A percentile compares a stretch with the other conserved stretches of the same genome.
Conservation (phyloP, 345 rosid species). For the Syzygium aqueum region DNA sequence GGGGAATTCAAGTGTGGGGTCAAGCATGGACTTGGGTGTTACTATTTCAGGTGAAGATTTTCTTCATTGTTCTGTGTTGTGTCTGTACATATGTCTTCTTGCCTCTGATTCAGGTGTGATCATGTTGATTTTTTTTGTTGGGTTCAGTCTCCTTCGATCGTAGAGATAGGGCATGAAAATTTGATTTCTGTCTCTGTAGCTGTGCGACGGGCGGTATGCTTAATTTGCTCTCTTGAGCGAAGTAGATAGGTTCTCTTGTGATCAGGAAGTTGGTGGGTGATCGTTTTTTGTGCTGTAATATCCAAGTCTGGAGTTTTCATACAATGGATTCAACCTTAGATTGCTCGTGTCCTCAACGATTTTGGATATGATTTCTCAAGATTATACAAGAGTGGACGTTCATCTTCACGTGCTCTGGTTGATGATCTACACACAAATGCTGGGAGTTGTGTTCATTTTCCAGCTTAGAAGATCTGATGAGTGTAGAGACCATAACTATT, state of each 20-base stretch:
- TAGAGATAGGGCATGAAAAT: neutral
- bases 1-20: constrained; percentile 86
- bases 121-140: neutral
- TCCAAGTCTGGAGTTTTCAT: neutral
- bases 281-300: neutral
- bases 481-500: neutral
- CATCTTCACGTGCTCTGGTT: neutral
- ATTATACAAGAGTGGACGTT: neutral
- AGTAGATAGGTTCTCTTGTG: neutral
- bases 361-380: neutral
- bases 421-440: neutral
- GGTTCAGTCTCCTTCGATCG: neutral
- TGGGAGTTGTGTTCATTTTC: neutral
- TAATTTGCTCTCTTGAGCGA: neutral
- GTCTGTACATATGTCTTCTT: neutral
- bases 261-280: neutral
- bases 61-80: neutral
- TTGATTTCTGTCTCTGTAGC: neutral
- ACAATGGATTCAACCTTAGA: neutral
- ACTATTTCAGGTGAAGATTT: constrained; percentile 67
- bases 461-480: neutral
- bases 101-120: neutral
- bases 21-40: constrained; percentile 88
- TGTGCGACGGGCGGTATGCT: neutral
- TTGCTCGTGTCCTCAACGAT: neutral